phyloP scores from a whole-genome alignment of 768 basidiomycete genomes.

The Tylopilus vinaceipallidus region DNA sequence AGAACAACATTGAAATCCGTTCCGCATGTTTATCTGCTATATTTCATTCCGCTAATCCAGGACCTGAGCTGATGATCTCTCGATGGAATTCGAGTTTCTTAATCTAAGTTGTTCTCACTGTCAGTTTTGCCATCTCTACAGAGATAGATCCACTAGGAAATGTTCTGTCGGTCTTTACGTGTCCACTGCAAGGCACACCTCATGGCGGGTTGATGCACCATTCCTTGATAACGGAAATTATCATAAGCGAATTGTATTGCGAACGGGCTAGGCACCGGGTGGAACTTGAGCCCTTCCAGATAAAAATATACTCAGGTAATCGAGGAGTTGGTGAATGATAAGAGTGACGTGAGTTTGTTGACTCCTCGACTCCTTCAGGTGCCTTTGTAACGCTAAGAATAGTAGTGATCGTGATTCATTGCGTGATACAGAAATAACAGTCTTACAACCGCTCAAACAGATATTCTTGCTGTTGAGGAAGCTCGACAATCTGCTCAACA shows the following conservation, averaged over 20 bases:
- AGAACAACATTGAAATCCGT: too few relatives aligned
- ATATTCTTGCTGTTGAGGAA: slow-evolving; percentile 32
- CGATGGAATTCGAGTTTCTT: neutral
- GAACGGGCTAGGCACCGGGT: neutral
- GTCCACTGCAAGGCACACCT: neutral
- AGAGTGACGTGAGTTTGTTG: neutral
- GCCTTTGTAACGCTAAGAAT: neutral
- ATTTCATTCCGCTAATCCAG: neutral
- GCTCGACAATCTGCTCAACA: slow-evolving; percentile 80
- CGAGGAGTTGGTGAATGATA: neutral
- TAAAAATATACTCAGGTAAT: neutral
- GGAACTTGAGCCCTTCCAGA: too few relatives aligned
- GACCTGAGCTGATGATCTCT: neutral
- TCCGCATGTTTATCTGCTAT: too few relatives aligned
- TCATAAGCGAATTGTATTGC: neutral
- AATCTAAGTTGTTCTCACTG: neutral
- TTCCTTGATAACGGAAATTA: neutral
- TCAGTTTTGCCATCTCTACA: neutral
- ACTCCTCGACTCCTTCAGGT: neutral
- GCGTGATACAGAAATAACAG: too few relatives aligned
- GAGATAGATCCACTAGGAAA: neutral
- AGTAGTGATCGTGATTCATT: neutral
- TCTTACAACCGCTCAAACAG: slow-evolving; percentile 10
- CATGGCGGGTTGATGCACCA: neutral
- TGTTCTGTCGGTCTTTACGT: neutral